These are phyloP conservation scores for Leccinum disarticulatum DNA, from an alignment of 768 basidiomycete genomes.

Conservation along the genomic window DNA sequence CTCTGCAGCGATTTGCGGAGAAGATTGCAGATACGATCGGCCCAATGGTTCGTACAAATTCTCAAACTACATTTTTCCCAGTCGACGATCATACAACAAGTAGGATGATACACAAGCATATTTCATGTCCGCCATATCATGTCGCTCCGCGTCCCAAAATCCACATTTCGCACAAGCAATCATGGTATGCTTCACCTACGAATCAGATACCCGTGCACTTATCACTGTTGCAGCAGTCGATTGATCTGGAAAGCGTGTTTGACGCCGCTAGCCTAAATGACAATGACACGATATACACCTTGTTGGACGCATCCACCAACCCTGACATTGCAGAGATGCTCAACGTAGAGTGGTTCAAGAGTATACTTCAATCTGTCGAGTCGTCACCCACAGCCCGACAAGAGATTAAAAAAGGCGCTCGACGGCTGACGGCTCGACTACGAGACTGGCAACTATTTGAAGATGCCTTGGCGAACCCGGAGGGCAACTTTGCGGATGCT, in stretches of 20 bases:
- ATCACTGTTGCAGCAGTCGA: conserved; percentile 45
- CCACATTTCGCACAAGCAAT: conserved; percentile 43
- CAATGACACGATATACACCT: conserved; percentile 50
- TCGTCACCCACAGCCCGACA: conserved; percentile 36
- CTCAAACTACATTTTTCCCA: not conserved
- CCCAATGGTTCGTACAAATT: conserved; percentile 47
- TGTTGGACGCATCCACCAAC: conserved; percentile 68
- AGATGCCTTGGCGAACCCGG: conserved; percentile 55
- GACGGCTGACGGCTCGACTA: conserved; percentile 50
- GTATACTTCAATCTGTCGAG: conserved; percentile 22
- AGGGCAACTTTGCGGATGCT: conserved; percentile 50
- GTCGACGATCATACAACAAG: conserved; percentile 8
- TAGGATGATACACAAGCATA: conserved; percentile 59
- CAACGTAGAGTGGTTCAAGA: conserved; percentile 35
- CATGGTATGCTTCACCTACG: conserved; percentile 38
- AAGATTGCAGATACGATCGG: conserved; percentile 55
- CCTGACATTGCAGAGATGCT: conserved; percentile 60
- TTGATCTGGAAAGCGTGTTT: conserved; percentile 57
- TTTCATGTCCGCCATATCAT: conserved; percentile 60
- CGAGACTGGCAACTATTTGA: conserved; percentile 60
- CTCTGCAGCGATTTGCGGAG: conserved; percentile 53
- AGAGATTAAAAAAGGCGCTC: conserved; percentile 44
- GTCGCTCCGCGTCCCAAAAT: conserved; percentile 64
- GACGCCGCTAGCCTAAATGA: conserved; percentile 50
- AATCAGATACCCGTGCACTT: not conserved